phyloP scores from a whole-genome alignment of 2,329 filamentous ascomycete species.

The Penicillium sp. region DNA sequence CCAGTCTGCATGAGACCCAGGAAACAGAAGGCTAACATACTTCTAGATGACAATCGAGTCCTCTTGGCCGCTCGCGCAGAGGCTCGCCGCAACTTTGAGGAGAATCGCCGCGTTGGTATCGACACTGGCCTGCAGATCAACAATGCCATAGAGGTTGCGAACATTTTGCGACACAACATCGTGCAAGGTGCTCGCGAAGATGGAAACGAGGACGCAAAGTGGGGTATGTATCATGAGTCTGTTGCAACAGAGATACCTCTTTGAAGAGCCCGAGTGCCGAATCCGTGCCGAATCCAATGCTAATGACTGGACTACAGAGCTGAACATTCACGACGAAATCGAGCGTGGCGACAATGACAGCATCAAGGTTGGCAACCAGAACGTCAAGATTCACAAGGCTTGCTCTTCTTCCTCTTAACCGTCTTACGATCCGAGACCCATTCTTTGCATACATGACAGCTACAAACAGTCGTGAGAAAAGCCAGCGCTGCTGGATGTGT shows the following conservation, averaged over 20 bases:
- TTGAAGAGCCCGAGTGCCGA: neutral
- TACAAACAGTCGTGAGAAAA: neutral
- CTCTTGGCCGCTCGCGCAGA: slow-evolving; percentile 69
- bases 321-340: slow-evolving; percentile 86
- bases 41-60: slow-evolving; percentile 65
- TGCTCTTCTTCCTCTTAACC: slow-evolving; percentile 31
- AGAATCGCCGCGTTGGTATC: slow-evolving; percentile 60
- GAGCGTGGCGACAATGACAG: slow-evolving; percentile 93
- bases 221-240: slow-evolving; percentile 29
- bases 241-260: neutral
- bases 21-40: slow-evolving; percentile 7
- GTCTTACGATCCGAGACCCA: slow-evolving; percentile 9
- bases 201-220: slow-evolving; percentile 33
- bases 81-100: slow-evolving; percentile 72
- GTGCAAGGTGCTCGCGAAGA: slow-evolving; percentile 68
- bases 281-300: neutral
- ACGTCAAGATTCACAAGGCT: slow-evolving; percentile 42
- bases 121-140: slow-evolving; percentile 64
- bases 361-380: slow-evolving; percentile 61
- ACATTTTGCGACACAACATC: slow-evolving; percentile 76
- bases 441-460: neutral
- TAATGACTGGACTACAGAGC: slow-evolving; percentile 52
- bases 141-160: slow-evolving; percentile 79
- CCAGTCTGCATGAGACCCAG: neutral
- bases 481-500: slow-evolving; percentile 20